Evolutionary conservation across 192 early-diverging fungal genomes (phyloP).

Genomic region (Backusella psychrophila): DNA sequence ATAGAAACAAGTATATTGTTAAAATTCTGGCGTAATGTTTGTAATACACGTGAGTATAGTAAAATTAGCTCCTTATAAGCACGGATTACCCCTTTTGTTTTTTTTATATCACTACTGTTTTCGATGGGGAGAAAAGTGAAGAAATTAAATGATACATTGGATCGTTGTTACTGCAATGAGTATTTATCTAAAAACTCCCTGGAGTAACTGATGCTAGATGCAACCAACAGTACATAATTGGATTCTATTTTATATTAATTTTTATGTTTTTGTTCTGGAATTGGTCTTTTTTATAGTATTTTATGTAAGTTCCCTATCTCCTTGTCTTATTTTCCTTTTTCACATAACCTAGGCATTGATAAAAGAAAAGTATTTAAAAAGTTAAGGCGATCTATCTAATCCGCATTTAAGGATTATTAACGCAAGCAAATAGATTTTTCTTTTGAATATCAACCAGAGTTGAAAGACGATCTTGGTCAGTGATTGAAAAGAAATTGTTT

Average conservation of each 20-base stretch:
- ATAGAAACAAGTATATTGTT: not conserved
- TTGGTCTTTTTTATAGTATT: not conserved
- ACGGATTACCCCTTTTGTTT: not conserved
- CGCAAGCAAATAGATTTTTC: not conserved
- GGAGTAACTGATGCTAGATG: not conserved
- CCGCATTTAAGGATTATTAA: not conserved
- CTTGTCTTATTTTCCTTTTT: not conserved
- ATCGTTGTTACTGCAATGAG: not conserved
- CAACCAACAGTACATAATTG: not conserved
- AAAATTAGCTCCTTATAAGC: not conserved
- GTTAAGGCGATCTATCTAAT: not conserved
- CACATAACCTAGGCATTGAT: not conserved
- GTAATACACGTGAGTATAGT: not conserved
- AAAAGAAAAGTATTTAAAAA: not conserved
- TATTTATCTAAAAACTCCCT: not conserved
- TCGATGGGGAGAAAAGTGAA: not conserved
- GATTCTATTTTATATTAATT: not conserved
- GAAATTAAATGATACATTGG: not conserved
- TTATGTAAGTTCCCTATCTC: not conserved
- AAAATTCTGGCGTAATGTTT: not conserved
- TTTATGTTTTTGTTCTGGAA: not conserved
- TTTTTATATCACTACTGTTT: not conserved
- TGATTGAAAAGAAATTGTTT: not conserved
- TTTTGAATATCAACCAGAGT: not conserved
- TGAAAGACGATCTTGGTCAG: not conserved